Evolutionary conservation across 176 grass and related monocot species (phyloP).

Genomic region (Chrysopogon serrulatus): DNA sequence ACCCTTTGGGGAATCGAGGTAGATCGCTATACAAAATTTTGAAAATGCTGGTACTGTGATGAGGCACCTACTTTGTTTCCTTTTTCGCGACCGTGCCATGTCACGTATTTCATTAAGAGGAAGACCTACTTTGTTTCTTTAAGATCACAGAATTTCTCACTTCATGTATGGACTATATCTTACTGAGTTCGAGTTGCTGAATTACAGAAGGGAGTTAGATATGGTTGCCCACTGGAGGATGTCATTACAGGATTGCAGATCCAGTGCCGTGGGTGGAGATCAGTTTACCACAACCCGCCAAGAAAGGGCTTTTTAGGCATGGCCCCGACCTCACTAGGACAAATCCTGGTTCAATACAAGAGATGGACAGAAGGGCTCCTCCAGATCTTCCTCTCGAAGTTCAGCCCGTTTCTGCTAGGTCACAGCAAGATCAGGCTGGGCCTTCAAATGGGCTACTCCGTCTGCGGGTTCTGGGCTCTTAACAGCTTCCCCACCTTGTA

Average conservation of each 20-base stretch:
- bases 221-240: constrained; percentile 76
- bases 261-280: constrained; percentile 75
- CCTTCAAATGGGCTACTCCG: constrained; percentile 67
- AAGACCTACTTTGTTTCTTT: neutral
- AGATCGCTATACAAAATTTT: neutral
- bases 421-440: constrained; percentile 52
- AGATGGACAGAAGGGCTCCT: constrained; percentile 84
- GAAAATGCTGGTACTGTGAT: neutral
- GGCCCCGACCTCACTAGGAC: constrained; percentile 50
- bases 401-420: constrained; percentile 56
- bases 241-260: constrained; percentile 74
- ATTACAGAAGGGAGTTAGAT: constrained; percentile 76
- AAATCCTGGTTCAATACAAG: constrained; percentile 74
- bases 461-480: constrained; percentile 56
- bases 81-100: no score
- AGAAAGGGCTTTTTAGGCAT: constrained; percentile 61
- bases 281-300: constrained; percentile 44
- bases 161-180: neutral
- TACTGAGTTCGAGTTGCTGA: constrained; percentile 13
- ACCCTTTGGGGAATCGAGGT: constrained; percentile 78
- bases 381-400: constrained; percentile 64
- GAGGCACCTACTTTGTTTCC: no score
- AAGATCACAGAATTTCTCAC: neutral
- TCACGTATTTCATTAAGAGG: no score
- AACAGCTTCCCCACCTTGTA: constrained; percentile 62